These are phyloP conservation scores for Cyclospora cayetanensis DNA, from an alignment of 169 alveolate genomes.

Conservation along the genomic window DNA sequence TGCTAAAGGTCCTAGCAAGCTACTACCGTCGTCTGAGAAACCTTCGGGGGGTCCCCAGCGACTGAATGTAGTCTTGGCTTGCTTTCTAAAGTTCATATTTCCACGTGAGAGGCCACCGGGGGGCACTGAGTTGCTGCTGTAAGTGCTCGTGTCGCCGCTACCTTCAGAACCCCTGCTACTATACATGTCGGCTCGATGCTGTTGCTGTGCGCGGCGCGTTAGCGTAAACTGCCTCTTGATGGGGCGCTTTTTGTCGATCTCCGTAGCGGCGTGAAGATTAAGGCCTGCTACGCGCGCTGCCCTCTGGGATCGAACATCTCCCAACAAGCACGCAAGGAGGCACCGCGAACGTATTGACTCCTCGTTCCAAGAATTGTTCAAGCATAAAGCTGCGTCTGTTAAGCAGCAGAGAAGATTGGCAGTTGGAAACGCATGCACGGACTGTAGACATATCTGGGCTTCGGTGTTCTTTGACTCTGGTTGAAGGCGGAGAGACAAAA, in stretches of 20 bases:
- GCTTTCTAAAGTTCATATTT: constrained; percentile 1
- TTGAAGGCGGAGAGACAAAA: constrained; percentile 20
- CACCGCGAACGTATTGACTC: constrained; percentile 37
- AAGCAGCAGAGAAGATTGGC: constrained; percentile 51
- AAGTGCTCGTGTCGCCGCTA: constrained; percentile 30
- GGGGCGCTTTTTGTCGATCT: not conserved
- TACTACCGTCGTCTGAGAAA: not conserved
- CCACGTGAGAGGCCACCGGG: not conserved
- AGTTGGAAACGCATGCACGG: constrained; percentile 65
- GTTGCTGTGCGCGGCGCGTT: constrained; percentile 7
- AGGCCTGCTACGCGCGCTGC: constrained; percentile 49
- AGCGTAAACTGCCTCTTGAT: constrained; percentile 37
- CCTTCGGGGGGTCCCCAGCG: constrained; percentile 46
- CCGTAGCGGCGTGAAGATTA: constrained; percentile 29
- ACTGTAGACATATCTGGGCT: constrained; percentile 42
- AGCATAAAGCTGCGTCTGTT: constrained; percentile 46
- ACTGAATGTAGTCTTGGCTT: constrained; percentile 31
- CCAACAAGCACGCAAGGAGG: constrained; percentile 54
- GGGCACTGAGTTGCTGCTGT: not conserved
- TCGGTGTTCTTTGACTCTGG: constrained; percentile 40
- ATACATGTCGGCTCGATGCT: constrained; percentile 5
- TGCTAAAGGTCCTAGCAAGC: not conserved
- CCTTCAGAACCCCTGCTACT: constrained; percentile 46
- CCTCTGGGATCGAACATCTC: constrained; percentile 46
- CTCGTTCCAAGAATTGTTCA: constrained; percentile 30